A percentile compares a stretch with the other conserved stretches of the same genome.
phyloP scores from a whole-genome alignment of 1,284 basidiomycete genomes.

The Volvariella surrecta region DNA sequence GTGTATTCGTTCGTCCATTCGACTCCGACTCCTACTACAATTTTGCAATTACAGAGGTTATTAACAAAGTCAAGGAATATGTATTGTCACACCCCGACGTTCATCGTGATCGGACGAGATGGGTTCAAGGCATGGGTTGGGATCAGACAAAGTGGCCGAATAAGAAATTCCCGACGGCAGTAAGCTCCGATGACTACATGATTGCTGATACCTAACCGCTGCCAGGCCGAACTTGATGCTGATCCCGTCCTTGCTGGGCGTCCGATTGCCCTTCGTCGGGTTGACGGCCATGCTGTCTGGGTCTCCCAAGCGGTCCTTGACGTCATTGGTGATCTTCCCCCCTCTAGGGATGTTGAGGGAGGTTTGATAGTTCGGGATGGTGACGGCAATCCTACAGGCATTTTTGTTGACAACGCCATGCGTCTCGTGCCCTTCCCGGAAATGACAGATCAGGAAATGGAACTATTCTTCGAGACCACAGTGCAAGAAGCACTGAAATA shows the following conservation, averaged over 20 bases:
- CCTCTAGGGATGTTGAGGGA: conserved; percentile 46
- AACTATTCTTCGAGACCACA: conserved; percentile 54
- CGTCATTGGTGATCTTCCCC: conserved; percentile 46
- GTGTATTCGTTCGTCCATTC: conserved; percentile 4
- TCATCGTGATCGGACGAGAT: conserved; percentile 42
- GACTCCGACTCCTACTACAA: neutral
- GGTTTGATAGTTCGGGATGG: conserved; percentile 67
- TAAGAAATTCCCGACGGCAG: conserved; percentile 71
- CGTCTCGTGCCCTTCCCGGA: conserved; percentile 55
- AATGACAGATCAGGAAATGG: conserved; percentile 51
- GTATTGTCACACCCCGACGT: conserved; percentile 49
- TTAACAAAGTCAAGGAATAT: conserved; percentile 55
- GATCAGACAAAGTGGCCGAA: conserved; percentile 79
- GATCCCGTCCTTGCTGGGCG: conserved; percentile 58
- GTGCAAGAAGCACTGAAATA: conserved; percentile 60
- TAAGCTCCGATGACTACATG: conserved; percentile 23
- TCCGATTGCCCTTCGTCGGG: conserved; percentile 61
- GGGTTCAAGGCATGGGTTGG: conserved; percentile 90
- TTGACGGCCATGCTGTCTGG: conserved; percentile 85
- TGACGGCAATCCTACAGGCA: conserved; percentile 64
- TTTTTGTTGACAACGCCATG: conserved; percentile 73
- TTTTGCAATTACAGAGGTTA: conserved; percentile 36
- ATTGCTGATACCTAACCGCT: neutral
- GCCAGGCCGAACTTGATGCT: conserved; percentile 50
- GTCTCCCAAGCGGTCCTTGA: conserved; percentile 65